Conservation (phyloP, 306 rosid species). For the Leucaena leucocephala region DNA sequence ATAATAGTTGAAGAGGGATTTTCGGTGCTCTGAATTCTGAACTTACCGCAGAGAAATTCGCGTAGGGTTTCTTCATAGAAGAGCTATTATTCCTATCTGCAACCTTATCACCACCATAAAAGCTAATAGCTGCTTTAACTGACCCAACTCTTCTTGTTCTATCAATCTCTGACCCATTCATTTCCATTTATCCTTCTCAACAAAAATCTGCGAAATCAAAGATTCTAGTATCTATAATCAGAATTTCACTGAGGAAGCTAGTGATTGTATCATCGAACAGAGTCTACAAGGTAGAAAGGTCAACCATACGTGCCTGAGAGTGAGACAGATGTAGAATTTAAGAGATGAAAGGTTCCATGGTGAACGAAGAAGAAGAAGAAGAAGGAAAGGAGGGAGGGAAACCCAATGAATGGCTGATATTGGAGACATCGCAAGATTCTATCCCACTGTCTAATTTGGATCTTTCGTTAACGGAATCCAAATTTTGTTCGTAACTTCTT, state of each 20-base stretch:
- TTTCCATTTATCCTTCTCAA: conserved; percentile 37
- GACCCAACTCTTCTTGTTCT: conserved; percentile 61
- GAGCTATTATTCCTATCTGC: conserved; percentile 35
- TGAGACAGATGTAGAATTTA: conserved; percentile 16
- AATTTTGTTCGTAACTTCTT: conserved; percentile 24
- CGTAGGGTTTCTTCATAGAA: conserved; percentile 46
- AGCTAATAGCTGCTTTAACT: conserved; percentile 55
- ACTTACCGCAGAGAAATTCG: conserved; percentile 57
- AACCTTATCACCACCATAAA: conserved; percentile 58
- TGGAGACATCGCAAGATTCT: conserved; percentile 53
- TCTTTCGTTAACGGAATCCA: conserved; percentile 19
- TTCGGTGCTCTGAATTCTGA: neutral
- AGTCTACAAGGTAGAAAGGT: neutral
- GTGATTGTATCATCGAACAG: neutral
- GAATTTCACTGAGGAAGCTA: neutral
- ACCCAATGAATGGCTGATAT: conserved; percentile 49
- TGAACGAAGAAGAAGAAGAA: conserved; percentile 32
- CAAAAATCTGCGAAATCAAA: neutral
- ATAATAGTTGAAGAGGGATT: conserved; percentile 20
- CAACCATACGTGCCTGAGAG: conserved; percentile 37
- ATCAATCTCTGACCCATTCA: conserved; percentile 58
- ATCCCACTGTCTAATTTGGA: conserved; percentile 33
- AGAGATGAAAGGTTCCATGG: conserved; percentile 36
- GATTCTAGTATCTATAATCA: neutral
- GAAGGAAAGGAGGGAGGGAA: conserved; percentile 34